phyloP scores from a whole-genome alignment of 2,329 filamentous ascomycete species.

The Pyrenochaeta sp. region DNA sequence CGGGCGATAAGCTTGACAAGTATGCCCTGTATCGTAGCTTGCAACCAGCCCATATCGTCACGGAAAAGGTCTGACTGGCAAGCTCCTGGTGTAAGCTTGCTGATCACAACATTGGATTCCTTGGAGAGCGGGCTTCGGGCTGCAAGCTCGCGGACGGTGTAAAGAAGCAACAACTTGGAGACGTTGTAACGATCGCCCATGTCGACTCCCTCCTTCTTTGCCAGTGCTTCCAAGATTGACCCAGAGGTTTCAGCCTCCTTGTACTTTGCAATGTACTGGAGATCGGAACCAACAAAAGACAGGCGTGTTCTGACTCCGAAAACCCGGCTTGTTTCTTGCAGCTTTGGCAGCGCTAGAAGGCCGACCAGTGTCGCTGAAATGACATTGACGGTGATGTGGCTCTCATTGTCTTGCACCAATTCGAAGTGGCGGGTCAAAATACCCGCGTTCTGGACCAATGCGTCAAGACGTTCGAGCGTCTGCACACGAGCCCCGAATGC shows the following conservation, averaged over 20 bases:
- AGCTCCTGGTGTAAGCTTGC: slow-evolving; percentile 36
- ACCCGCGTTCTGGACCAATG: slow-evolving; percentile 52
- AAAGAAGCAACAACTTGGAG: slow-evolving; percentile 41
- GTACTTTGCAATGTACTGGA: slow-evolving; percentile 33
- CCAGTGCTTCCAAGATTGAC: slow-evolving; percentile 31
- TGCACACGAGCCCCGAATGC: slow-evolving; percentile 37
- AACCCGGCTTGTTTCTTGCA: slow-evolving; percentile 26
- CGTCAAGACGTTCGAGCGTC: slow-evolving; percentile 45
- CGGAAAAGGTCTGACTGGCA: slow-evolving; percentile 38
- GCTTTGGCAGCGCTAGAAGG: slow-evolving; percentile 35
- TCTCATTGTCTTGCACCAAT: slow-evolving; percentile 23
- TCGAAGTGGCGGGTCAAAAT: slow-evolving; percentile 18
- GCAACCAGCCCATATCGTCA: slow-evolving; percentile 20
- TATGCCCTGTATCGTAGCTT: background rate
- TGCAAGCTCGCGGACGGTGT: slow-evolving; percentile 32
- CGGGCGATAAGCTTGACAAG: slow-evolving; percentile 21
- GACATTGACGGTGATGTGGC: slow-evolving; percentile 32
- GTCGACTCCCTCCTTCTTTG: slow-evolving; percentile 12
- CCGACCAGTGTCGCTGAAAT: slow-evolving; percentile 29
- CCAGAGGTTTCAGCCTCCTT: slow-evolving; percentile 18
- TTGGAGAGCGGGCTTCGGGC: slow-evolving; percentile 16
- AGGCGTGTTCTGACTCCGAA: slow-evolving; percentile 25
- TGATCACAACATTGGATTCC: slow-evolving; percentile 38
- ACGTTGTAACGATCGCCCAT: slow-evolving; percentile 27
- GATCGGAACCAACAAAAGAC: slow-evolving; percentile 38